Evolutionary conservation across 768 basidiomycete species (phyloP), one percentile per base, ranked within the genome.

Genomic region (Clitopilus passeckerianus): DNA sequence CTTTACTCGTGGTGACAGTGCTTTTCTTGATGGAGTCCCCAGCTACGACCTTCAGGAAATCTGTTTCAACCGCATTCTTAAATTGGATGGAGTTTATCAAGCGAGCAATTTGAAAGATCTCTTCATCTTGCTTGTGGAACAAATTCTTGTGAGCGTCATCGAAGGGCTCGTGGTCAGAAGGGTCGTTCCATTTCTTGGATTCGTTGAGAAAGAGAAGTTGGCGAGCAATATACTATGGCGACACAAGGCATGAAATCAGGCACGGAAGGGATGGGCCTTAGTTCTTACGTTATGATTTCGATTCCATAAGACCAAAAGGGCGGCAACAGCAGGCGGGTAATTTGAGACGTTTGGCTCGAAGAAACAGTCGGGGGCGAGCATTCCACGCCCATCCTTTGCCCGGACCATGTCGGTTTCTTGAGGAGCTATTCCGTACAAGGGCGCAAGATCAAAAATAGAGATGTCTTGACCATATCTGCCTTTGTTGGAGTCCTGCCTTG

Each of bases 31-130:
- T 66, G 34, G 63, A 35, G 16, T 68, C 37, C 15, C 70, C 70
- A n/a, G 65, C 23, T n/a, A 71, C 56, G 9, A 65, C 62, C 44
- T 67, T 70, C 30, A 71, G n/a, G 23, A 71, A 64, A 33, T 71
- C 70, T 54, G 63, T 66, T 24, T 58, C 54, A 15, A 71, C 54
- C 20, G 68, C 57, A 53, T 71, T 69, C 59, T 63, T 64, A 58
- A 71, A 69, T 34, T 69, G 66, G 5, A 60, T 62, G 34, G 67
- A 69, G 34, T 68, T 71, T 23, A 71, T 67, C 20, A 59, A 34
- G 8, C 65, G 66, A 5, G 70, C 70, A 14, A 60, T 61, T 20
- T 65, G 23, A 58, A 69, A 71, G n/a, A 71, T 69, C 22, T 67
- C 62, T 27, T 69, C 59, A 53, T 71, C 70, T 60, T 71, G 67